Evolutionary conservation across 371 early-diverging fungal genomes (phyloP), one percentile per base, ranked within the genome.

Genomic region (Lichtheimia hyalospora): DNA sequence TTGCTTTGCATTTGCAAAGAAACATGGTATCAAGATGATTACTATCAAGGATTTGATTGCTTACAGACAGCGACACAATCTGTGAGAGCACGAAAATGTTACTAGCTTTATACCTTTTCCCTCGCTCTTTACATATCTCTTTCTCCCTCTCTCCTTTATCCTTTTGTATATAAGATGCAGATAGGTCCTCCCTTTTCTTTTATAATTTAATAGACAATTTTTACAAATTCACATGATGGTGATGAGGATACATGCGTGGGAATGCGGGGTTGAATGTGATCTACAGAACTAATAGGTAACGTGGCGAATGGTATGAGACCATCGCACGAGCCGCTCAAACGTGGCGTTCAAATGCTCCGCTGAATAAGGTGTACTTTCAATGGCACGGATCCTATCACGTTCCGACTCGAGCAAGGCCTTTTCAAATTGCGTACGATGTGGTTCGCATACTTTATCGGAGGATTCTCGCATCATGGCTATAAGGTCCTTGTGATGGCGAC

Each of bases 41-140:
- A 94, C 94, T 4, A 96, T 98, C 60, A 87, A 84, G 43, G 94
- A 94, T 62, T 70, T 97, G 27, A 88, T 88, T 55, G 70, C 84
- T 54, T 95, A 94, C 74, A 74, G 62, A 60, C 21, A 62, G 24
- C 49, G 57, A 20, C 53, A 52, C 14, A 39, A 40, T 50, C 41
- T 62, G 56, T 62, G 56, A 52, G 51, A 20, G 10, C 28, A 7
- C 7, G 28, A 28, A 28, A 34, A 34, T 34, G 34, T 8, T 34
- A 34, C 34, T 8, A 34, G 34, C 34, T 34, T 34, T 34, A 34
- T 46, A 46, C 46, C 46, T 21, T 46, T 21, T n/a, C 10, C 46
- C 21, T 18, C 46, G 6, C n/a, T 21, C 46, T 21, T 46, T 8
- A n/a, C 46, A 46, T 46, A 18, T 46, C 21, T 5, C 2, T 43